A percentile compares a stretch with the other conserved stretches of the same genome.
Evolutionary conservation across 768 basidiomycete species (phyloP).

Genomic region (Cytidiella melzeri): DNA sequence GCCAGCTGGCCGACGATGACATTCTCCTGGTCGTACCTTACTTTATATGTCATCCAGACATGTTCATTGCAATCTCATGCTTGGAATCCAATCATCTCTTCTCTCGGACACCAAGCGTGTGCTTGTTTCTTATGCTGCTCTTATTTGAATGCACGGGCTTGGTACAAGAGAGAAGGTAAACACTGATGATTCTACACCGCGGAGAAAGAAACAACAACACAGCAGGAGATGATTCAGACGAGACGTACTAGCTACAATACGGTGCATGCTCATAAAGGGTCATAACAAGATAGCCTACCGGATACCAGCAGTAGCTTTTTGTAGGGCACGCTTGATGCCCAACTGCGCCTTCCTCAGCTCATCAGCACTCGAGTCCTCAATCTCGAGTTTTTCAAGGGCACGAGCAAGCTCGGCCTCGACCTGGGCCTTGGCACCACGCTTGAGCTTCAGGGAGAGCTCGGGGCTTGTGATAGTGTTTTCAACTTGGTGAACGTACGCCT

Average conservation of each 20-base stretch:
- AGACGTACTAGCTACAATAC: not conserved
- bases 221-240: not conserved
- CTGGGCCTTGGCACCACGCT: conserved; percentile 90
- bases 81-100: too few species aligned
- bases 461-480: conserved; percentile 94
- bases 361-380: conserved; percentile 89
- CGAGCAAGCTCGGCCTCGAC: conserved; percentile 98
- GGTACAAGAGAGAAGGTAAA: not conserved
- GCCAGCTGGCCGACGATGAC: conserved; percentile 7
- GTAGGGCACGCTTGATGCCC: conserved; percentile 91
- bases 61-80: too few species aligned
- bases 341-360: conserved; percentile 96
- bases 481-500: conserved; percentile 96
- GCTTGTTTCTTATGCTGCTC: not conserved
- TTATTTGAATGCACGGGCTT: not conserved
- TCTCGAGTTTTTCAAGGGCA: conserved; percentile 97
- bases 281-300: conserved; percentile 36
- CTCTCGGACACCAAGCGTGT: too few species aligned
- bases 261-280: not conserved
- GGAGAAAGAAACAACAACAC: not conserved
- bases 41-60: too few species aligned
- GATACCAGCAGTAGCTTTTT: conserved; percentile 93
- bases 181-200: not conserved
- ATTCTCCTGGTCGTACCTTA: not conserved
- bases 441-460: conserved; percentile 97